Evolutionary conservation across 805 yeast genomes (phyloP), one percentile per base, ranked within the genome.

Genomic region (Suhomyces pyralidae): DNA sequence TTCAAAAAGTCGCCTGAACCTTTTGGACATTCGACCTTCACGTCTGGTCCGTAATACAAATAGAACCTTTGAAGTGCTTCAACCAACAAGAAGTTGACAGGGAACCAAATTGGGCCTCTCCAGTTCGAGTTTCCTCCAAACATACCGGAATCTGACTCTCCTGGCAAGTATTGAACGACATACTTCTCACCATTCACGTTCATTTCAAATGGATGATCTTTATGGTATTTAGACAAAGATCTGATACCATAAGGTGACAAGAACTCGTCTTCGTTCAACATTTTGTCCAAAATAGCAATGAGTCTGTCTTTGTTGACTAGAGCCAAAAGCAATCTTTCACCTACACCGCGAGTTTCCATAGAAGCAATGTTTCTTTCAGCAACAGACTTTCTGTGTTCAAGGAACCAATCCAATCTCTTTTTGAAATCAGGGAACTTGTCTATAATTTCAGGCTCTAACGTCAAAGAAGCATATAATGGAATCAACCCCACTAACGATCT

Each of bases 61-160:
- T 85, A 90, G 68, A 90, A 90, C 61, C 97, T 79, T 70, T 91
- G 94, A 60, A 91, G 75, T 0, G 96, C 83, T 73, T 91, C 97
- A 53, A 91, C 89, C 40, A 91, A 73, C 55, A 91, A 74, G 68
- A 91, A 91, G 63, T 87, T 91, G 10, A 89, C 89, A 19, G 97
- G 96, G 78, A 91, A 90, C 97, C 97, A 91, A 60, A 91, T 90
- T 14, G 97, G 97, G 2, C 97, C 97, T 68, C 97, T 81, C 97
- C 97, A 91, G 70, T 91, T 91, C 20, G 97, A 90, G 68, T 91
- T 91, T 54, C 97, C 97, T 48, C 97, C 97, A 78, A 91, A 91
- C 82, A 92, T 81, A 5, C 96, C 96, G 5, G 96, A 86, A 65
- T 90, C 93, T 26, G 96, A 87, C 64, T 90, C 96, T 28, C 96